Percentiles rank a stretch among this genome's conserved stretches.
These are phyloP conservation scores for Pseudocercospora macadamiae DNA, from an alignment of 2,329 filamentous ascomycete species.

Conservation along the genomic window DNA sequence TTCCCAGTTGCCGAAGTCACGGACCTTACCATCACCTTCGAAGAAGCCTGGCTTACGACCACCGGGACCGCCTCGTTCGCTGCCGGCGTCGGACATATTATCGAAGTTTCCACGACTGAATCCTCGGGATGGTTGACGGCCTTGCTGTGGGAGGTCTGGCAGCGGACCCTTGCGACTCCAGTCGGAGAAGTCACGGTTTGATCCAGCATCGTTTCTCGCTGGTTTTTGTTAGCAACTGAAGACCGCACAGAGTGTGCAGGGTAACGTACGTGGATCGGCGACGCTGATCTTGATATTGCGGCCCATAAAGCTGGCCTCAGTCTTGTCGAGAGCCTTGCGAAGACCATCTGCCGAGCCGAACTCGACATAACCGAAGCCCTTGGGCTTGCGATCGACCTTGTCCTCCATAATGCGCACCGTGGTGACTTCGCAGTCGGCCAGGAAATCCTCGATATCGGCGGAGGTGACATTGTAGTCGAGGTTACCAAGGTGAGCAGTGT, in stretches of 20 bases:
- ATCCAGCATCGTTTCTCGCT: slow-evolving; percentile 65
- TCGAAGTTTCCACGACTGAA: slow-evolving; percentile 41
- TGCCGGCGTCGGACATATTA: slow-evolving; percentile 55
- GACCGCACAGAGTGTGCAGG: background rate
- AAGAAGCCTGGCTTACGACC: slow-evolving; percentile 67
- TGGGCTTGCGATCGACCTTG: slow-evolving; percentile 88
- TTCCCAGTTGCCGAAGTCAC: slow-evolving; percentile 90
- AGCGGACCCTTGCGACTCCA: slow-evolving; percentile 94
- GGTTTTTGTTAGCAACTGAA: slow-evolving; percentile 15
- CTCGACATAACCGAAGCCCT: slow-evolving; percentile 98
- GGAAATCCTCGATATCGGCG: slow-evolving; percentile 82
- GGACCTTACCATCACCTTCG: slow-evolving; percentile 72
- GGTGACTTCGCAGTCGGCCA: slow-evolving; percentile 79
- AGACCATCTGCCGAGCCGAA: slow-evolving; percentile 85
- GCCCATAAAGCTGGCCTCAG: slow-evolving; percentile 81
- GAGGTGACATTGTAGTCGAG: slow-evolving; percentile 91
- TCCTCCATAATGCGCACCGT: slow-evolving; percentile 97
- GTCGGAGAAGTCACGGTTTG: slow-evolving; percentile 73
- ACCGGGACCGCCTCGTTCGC: slow-evolving; percentile 54
- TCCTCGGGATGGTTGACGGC: slow-evolving; percentile 48
- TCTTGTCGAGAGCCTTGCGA: slow-evolving; percentile 84
- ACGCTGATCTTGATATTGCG: slow-evolving; percentile 91
- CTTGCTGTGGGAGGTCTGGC: slow-evolving; percentile 66
- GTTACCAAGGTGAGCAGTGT: slow-evolving; percentile 94
- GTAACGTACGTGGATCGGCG: slow-evolving; percentile 90